Evolutionary conservation across 192 early-diverging fungal species (phyloP).

Genomic region (Haplosporangium gracile): DNA sequence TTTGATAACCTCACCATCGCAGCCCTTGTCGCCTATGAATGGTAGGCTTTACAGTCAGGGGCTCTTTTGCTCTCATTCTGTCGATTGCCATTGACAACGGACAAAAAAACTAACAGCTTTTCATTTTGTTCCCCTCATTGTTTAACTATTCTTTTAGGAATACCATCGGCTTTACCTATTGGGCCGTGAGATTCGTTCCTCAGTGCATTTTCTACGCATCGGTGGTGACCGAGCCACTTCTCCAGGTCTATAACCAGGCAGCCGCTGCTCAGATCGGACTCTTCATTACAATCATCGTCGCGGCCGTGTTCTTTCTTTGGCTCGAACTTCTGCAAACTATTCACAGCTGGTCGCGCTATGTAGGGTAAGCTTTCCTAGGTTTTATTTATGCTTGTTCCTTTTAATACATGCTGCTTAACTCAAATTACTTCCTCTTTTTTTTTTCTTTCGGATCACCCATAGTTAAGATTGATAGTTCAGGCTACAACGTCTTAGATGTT

Average conservation of each 20-base stretch:
- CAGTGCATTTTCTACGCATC: constrained; percentile 17
- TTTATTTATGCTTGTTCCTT: not conserved
- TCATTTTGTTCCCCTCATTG: not conserved
- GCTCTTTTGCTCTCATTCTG: not conserved
- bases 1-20: constrained; percentile 35
- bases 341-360: not conserved
- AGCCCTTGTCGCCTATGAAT: constrained; percentile 29
- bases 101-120: not conserved
- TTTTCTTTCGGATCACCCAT: not conserved
- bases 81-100: not conserved
- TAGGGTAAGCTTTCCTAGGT: not conserved
- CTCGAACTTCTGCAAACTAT: constrained; percentile 21
- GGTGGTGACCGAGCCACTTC: not conserved
- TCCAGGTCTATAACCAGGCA: constrained; percentile 9
- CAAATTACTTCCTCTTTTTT: not conserved
- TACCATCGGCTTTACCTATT: constrained; percentile 19
- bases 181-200: constrained; percentile 10
- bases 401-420: not conserved
- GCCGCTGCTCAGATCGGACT: not conserved
- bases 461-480: not conserved
- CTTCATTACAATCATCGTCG: constrained; percentile 8
- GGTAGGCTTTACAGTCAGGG: not conserved
- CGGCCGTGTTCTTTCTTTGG: constrained; percentile 10
- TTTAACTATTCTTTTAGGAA: constrained; percentile 5
- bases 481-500: constrained; percentile 12